Conservation (phyloP, 768 basidiomycete species). For the Cyathus striatus region DNA sequence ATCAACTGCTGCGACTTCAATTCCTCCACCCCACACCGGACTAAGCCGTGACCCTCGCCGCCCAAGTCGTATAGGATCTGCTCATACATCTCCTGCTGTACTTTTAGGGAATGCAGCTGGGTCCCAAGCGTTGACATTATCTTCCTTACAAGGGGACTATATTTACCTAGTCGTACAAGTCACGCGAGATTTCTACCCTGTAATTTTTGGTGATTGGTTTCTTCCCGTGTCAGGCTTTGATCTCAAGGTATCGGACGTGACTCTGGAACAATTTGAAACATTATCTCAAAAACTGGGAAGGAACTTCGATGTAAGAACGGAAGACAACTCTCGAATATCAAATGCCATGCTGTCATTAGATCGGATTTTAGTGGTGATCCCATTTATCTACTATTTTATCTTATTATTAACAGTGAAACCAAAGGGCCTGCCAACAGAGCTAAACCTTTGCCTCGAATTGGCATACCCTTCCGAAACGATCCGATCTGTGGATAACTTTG, state of each 20-base stretch:
- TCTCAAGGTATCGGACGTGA: constrained; percentile 80
- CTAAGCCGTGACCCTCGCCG: constrained; percentile 33
- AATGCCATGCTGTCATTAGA: constrained; percentile 68
- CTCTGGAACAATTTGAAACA: constrained; percentile 70
- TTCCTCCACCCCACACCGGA: constrained; percentile 33
- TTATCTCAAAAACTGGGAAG: constrained; percentile 53
- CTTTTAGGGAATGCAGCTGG: constrained; percentile 42
- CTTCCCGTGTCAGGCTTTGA: constrained; percentile 73
- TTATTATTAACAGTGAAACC: not conserved
- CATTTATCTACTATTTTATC: not conserved
- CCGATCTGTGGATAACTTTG: constrained; percentile 33
- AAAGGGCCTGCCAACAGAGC: constrained; percentile 50
- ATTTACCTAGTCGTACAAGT: constrained; percentile 85
- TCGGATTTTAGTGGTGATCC: constrained; percentile 62
- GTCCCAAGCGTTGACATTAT: constrained; percentile 69
- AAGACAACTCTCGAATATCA: constrained; percentile 44
- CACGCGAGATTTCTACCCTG: constrained; percentile 87
- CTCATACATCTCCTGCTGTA: constrained; percentile 69
- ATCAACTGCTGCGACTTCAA: constrained; percentile 55
- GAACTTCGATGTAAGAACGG: constrained; percentile 28
- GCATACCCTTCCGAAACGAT: constrained; percentile 63
- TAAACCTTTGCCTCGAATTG: constrained; percentile 82
- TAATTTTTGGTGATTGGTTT: constrained; percentile 71
- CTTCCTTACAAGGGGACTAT: constrained; percentile 88
- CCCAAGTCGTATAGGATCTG: constrained; percentile 45